Conservation (phyloP, 2,329 filamentous ascomycete species). For the Colletotrichum melonis region DNA sequence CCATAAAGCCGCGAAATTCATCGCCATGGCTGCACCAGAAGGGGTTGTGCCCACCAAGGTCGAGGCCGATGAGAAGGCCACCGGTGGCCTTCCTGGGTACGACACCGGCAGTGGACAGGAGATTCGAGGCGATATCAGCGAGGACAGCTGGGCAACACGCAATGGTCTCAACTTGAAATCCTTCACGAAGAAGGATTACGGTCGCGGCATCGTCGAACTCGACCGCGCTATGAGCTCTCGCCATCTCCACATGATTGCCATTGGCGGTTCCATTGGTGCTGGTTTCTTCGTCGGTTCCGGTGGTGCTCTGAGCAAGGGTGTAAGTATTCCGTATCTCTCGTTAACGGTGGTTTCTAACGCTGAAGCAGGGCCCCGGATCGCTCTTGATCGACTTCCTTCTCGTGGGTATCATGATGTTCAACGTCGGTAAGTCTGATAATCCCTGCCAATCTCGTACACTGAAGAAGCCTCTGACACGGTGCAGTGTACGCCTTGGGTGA, state of each 20-base stretch:
- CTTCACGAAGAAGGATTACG: slow-evolving; percentile 47
- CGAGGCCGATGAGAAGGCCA: slow-evolving; percentile 32
- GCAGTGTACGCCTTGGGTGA: slow-evolving; percentile 69
- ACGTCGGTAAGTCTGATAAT: slow-evolving; percentile 48
- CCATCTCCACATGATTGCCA: slow-evolving; percentile 72
- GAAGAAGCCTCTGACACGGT: neutral
- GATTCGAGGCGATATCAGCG: slow-evolving; percentile 34
- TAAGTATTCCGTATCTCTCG: neutral
- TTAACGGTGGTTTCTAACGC: neutral
- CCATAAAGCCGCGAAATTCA: neutral
- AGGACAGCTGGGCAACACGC: slow-evolving; percentile 49
- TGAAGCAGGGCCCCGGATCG: slow-evolving; percentile 49
- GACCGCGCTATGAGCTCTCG: slow-evolving; percentile 64
- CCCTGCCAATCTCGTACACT: fast-evolving
- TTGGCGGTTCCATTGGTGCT: slow-evolving; percentile 71
- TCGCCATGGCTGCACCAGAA: slow-evolving; percentile 29
- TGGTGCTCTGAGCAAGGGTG: slow-evolving; percentile 60
- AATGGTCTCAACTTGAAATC: slow-evolving; percentile 53
- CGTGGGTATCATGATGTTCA: slow-evolving; percentile 71
- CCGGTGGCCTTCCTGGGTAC: slow-evolving; percentile 21
- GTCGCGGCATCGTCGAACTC: slow-evolving; percentile 44
- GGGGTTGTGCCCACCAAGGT: slow-evolving; percentile 29
- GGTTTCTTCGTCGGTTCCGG: slow-evolving; percentile 73
- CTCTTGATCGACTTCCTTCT: slow-evolving; percentile 64
- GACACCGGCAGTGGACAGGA: slow-evolving; percentile 34